Percentiles rank a stretch among this genome's conserved stretches.
These are phyloP conservation scores for Pulicaria dysenterica DNA, from an alignment of 129 eudicot species.

Conservation along the genomic window DNA sequence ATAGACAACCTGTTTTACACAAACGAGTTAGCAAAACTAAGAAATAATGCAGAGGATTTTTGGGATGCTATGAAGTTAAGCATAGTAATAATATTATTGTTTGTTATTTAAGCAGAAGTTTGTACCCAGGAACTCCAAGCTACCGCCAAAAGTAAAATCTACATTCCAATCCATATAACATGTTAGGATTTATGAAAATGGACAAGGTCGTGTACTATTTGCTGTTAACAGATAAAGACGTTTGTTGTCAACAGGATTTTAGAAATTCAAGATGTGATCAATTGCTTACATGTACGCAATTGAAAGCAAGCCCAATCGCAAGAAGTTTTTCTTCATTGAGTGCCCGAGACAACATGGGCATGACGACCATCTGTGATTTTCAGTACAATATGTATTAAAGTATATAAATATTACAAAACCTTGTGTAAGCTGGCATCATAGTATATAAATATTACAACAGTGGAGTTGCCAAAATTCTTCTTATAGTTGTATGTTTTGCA, in stretches of 20 bases:
- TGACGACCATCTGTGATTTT: constrained; percentile 59
- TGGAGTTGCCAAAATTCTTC: too few species aligned
- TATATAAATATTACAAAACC: constrained; percentile 8
- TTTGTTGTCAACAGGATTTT: background rate
- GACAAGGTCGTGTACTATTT: background rate
- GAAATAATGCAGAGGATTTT: background rate
- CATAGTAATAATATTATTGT: background rate
- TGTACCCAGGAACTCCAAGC: constrained; percentile 83
- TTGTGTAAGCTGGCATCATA: background rate
- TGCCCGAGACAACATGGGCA: constrained; percentile 70
- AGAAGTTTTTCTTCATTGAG: constrained; percentile 73
- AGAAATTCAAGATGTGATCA: constrained; percentile 1
- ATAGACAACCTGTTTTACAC: constrained; percentile 65
- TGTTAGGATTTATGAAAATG: constrained; percentile 29
- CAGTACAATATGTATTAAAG: constrained; percentile 21
- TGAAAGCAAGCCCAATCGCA: constrained; percentile 64
- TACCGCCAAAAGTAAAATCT: constrained; percentile 66
- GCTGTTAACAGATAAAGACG: background rate
- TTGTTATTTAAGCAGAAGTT: background rate
- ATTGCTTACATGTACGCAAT: constrained; percentile 53
- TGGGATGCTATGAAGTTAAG: background rate
- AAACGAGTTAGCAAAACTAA: constrained; percentile 2
- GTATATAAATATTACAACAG: background rate
- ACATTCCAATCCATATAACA: constrained; percentile 32
- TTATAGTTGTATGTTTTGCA: too few species aligned